Evolutionary conservation across 2,329 filamentous ascomycete species (phyloP), one percentile per base, ranked within the genome.

Genomic region (Arthrobotrys musiformis): DNA sequence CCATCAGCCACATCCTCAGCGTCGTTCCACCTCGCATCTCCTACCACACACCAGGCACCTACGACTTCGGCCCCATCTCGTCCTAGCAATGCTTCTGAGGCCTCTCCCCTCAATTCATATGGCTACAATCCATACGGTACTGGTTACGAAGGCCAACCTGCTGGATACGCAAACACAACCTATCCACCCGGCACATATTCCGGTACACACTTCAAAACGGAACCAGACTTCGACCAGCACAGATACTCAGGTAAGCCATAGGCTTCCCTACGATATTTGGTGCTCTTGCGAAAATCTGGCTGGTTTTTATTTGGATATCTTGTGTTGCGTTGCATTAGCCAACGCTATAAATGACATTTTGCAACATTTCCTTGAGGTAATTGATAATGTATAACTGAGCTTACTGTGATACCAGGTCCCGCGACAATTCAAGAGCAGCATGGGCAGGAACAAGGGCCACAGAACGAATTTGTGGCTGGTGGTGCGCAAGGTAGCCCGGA

Each of bases 341-440:
- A 73, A 73, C 61, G 61, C 61, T 50, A 13, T 46, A 15, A 64
- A 52, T 76, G 48, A 70, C 46, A 63, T 76, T 76, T 70, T 76
- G 42, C 35, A 73, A 56, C 69, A 58, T 76, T 63, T 75, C 3
- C 30, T 30, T 46, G 44, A 70, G 72, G 64, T 76, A 70, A 69
- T 76, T 62, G 58, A 64, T 63, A 54, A 61, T 70, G 48, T 76
- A 70, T 66, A 70, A 76, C 72, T 76, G 72, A 76, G 63, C 72
- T 76, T 70, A 76, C 72, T 70, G 54, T 69, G 72, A 78, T 64
- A 40, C 44, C 77, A 79, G 75, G 81, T 76, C 52, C 73, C 44
- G 33, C 72, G 50, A 79, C 81, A 52, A 56, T 81, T 9, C 60
- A 80, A 9, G 82, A 83, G 76, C 79, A 82, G 11, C 70, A 68